phyloP scores from a whole-genome alignment of 139 green algal genomes.

The Picochlorum sp. region DNA sequence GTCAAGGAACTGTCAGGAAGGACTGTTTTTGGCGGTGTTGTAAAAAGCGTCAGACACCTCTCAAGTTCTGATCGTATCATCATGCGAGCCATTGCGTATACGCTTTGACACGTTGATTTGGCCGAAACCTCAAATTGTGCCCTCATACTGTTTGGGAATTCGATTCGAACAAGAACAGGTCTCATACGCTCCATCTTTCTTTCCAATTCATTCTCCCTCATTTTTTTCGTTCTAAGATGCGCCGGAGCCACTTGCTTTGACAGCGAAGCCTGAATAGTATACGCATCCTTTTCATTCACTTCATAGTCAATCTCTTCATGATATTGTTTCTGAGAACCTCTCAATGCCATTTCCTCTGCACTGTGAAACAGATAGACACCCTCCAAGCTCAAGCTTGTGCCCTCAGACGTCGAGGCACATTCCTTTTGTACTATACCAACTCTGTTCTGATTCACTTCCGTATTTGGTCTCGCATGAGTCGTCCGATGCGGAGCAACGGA shows the following conservation, averaged over 20 bases:
- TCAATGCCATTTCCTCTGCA: not conserved
- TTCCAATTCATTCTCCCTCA: conserved; percentile 3
- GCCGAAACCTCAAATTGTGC: conserved; percentile 4
- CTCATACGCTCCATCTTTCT: conserved; percentile 4
- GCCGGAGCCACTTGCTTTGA: not conserved
- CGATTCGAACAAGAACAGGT: conserved; percentile 5
- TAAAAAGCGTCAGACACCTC: conserved; percentile 5
- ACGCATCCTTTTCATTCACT: conserved; percentile 1
- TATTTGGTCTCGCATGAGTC: not conserved
- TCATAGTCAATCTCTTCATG: conserved; percentile 5
- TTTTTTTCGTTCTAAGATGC: conserved; percentile 7
- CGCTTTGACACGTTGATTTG: not conserved
- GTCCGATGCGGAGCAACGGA: not conserved
- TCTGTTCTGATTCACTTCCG: not conserved
- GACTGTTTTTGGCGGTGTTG: conserved; percentile 7
- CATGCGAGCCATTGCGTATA: not conserved
- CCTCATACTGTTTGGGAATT: conserved; percentile 1
- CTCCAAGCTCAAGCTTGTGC: not conserved
- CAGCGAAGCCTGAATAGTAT: not conserved
- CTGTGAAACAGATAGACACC: not conserved
- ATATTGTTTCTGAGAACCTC: not conserved
- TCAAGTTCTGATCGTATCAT: not conserved
- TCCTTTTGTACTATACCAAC: not conserved
- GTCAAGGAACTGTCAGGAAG: not conserved
- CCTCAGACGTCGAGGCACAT: not conserved